Percentiles rank a stretch among this genome's conserved stretches.
phyloP scores from a whole-genome alignment of 75 land plant species.

The Pinus albicaulis region DNA sequence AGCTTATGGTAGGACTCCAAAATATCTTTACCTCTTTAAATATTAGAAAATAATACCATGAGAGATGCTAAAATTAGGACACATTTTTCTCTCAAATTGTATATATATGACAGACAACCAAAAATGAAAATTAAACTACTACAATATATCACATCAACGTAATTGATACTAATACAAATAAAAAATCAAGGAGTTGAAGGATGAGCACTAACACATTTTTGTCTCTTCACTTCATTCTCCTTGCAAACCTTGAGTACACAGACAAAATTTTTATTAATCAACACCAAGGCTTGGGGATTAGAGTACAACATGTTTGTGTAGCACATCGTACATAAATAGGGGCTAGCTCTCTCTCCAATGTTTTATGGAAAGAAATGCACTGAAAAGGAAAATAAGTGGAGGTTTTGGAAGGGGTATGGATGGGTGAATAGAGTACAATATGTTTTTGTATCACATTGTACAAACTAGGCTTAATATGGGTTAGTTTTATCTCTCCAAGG shows the following conservation, averaged over 20 bases:
- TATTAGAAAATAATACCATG: background rate
- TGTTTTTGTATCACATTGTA: background rate
- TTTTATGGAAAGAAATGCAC: background rate
- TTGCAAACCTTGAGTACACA: conserved; percentile 7
- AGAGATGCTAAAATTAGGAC: background rate
- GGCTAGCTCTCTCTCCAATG: background rate
- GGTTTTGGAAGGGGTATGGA: background rate
- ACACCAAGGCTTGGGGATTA: background rate
- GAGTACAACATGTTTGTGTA: background rate
- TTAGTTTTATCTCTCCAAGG: background rate
- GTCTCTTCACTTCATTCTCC: conserved; percentile 55
- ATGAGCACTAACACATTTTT: conserved; percentile 34
- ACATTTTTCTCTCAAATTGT: background rate
- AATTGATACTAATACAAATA: background rate
- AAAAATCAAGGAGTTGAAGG: conserved; percentile 50
- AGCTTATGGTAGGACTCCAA: background rate
- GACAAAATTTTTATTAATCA: conserved; percentile 10
- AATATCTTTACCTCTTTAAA: background rate
- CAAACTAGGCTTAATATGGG: background rate
- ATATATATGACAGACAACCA: background rate
- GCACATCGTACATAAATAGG: background rate
- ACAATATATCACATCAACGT: background rate
- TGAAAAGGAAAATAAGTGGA: background rate
- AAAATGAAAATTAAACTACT: background rate
- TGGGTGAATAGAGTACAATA: too few species aligned